Percentiles rank a stretch among this genome's conserved stretches.
These are phyloP conservation scores for Mycena galopus DNA, from an alignment of 768 basidiomycete species.

Conservation along the genomic window DNA sequence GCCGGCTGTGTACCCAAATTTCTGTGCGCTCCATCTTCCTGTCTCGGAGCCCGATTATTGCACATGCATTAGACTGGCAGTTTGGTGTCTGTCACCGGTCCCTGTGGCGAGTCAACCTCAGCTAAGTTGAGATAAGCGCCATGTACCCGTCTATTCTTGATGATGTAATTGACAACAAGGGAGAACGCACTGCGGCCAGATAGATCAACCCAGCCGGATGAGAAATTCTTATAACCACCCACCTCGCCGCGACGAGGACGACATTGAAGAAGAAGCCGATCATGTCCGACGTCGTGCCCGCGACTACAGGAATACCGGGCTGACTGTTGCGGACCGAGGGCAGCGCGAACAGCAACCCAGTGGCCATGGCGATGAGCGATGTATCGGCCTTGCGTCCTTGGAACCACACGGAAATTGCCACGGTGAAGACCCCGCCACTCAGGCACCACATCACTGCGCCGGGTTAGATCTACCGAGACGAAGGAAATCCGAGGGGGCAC, in stretches of 20 bases:
- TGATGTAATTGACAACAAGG: too few relatives aligned
- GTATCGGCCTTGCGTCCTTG: constrained; percentile 12
- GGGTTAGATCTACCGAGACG: too few relatives aligned
- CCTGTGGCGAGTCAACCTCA: background rate
- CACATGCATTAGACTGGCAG: background rate
- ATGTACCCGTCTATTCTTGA: too few relatives aligned
- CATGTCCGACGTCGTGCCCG: constrained; percentile 11
- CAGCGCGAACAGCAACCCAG: background rate
- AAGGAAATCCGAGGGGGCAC: too few relatives aligned
- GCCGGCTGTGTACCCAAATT: background rate
- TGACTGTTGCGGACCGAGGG: constrained; percentile 31
- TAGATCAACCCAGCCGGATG: too few relatives aligned
- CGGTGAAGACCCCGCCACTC: constrained; percentile 11
- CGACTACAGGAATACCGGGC: constrained; percentile 24
- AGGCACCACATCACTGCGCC: constrained; percentile 27
- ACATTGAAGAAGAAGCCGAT: too few relatives aligned
- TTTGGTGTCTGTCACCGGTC: background rate
- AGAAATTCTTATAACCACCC: too few relatives aligned
- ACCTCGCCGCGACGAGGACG: too few relatives aligned
- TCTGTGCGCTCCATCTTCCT: background rate
- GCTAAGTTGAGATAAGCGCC: background rate
- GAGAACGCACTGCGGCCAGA: too few relatives aligned
- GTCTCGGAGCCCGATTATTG: background rate
- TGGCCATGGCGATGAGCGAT: constrained; percentile 26
- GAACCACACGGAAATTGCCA: constrained; percentile 22